phyloP scores from a whole-genome alignment of 2,329 filamentous ascomycete genomes.

The Sporothrix pallida region DNA sequence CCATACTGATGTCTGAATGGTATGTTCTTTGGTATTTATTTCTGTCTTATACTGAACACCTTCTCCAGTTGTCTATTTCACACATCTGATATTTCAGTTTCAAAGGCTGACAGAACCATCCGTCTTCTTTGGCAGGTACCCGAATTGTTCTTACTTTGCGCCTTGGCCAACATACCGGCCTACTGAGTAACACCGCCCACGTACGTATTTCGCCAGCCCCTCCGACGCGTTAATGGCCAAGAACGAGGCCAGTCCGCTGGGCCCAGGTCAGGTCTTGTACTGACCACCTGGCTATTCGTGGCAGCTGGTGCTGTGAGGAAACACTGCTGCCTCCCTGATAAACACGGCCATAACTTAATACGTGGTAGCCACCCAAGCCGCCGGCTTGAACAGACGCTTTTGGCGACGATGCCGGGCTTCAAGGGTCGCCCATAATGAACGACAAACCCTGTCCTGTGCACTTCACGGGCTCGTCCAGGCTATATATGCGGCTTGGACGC shows the following conservation, averaged over 20 bases:
- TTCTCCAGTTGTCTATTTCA: not conserved
- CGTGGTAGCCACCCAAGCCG: not conserved
- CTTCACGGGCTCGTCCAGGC: not conserved
- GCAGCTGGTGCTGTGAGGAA: not conserved
- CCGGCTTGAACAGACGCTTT: not conserved
- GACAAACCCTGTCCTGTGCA: slow-evolving; percentile 14
- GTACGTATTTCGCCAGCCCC: not conserved
- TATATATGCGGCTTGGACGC: not conserved
- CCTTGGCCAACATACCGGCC: not conserved
- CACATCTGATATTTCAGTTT: not conserved
- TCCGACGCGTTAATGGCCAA: not conserved
- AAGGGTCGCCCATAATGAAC: not conserved
- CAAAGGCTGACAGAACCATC: not conserved
- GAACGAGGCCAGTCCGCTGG: not conserved
- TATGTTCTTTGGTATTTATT: not conserved
- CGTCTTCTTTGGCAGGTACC: not conserved
- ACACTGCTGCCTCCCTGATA: slow-evolving; percentile 1
- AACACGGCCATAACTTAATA: not conserved
- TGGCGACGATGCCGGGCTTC: slow-evolving; percentile 5
- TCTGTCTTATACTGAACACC: not conserved
- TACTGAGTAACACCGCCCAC: not conserved
- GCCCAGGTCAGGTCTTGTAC: not conserved
- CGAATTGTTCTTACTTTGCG: no score
- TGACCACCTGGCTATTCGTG: slow-evolving; percentile 30
- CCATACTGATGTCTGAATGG: no score